Conservation (phyloP, 1,284 basidiomycete genomes). For the Exobasidium cylindrosporum region DNA sequence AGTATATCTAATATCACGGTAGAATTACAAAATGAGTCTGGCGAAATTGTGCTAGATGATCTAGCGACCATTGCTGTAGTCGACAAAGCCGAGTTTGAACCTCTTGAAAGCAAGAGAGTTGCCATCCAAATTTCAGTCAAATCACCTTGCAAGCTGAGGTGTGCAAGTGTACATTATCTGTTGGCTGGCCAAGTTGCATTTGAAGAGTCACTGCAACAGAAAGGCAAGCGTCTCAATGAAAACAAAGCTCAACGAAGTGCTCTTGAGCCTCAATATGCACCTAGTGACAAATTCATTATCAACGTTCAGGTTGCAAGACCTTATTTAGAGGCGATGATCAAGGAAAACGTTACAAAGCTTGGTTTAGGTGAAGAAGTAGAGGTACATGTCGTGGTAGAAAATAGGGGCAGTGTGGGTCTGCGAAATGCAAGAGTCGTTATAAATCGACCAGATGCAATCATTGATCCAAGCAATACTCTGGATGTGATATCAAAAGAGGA, state of each 20-base stretch:
- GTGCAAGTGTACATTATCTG: conserved; percentile 53
- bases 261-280: conserved; percentile 54
- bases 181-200: conserved; percentile 58
- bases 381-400: conserved; percentile 10
- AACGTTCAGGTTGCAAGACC: conserved; percentile 53
- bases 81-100: conserved; percentile 6
- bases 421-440: neutral
- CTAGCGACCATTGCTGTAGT: conserved; percentile 37
- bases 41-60: conserved; percentile 20
- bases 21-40: conserved; percentile 1
- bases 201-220: conserved; percentile 54
- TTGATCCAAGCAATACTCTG: neutral
- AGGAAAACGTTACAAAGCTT: conserved; percentile 16
- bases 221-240: conserved; percentile 56
- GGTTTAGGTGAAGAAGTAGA: conserved; percentile 24
- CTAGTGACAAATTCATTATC: conserved; percentile 56
- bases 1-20: conserved; percentile 17
- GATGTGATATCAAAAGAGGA: neutral
- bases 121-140: neutral
- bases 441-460: conserved; percentile 8
- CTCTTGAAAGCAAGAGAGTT: conserved; percentile 15
- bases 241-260: conserved; percentile 56
- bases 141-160: conserved; percentile 23
- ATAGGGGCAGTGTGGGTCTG: conserved; percentile 13
- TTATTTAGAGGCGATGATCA: conserved; percentile 39